Evolutionary conservation across 768 basidiomycete species (phyloP), one percentile per base, ranked within the genome.

Genomic region (Cystobasidium onofrii): DNA sequence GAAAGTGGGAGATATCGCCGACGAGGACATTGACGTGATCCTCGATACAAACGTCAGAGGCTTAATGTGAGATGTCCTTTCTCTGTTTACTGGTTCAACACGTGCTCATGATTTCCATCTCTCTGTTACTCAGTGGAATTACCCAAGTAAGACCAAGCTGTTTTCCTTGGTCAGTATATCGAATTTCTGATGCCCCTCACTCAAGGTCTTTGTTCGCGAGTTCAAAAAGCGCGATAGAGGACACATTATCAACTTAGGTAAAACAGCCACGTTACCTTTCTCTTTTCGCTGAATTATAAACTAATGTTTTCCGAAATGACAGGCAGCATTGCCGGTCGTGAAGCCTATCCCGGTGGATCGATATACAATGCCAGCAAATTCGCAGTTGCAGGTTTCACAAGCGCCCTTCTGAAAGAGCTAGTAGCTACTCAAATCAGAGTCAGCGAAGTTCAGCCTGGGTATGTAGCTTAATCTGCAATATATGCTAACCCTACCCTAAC

Each of bases 381-480:
- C 66, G 84, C 84, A 25, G 89, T 99, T 9, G 85, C 85, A 60
- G 90, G 94, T 1, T 98, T 98, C 83, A 90, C 87, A 27, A 88
- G 87, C 44, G 86, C 89, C 4, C 83, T 98, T 57, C 81, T 91
- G 81, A 85, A 88, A 73, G 73, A 75, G 80, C 84, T 98, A 41
- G 93, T 97, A 39, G 88, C 91, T 79, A 96, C 94, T 18, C 88
- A 88, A 23, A 92, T 99, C 78, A 86, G 96, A 66, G 94, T 98
- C 6, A 89, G 91, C 7, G 92, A 98, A 82, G 89, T 99, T 70
- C 90, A 92, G 79, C 96, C 95, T 34, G 93, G 92, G 88, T 78
- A 23, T 83, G 77, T 20, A 27, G 27, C 20, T 34, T 1, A 39
- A 17, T n/a, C 9, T 25, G 1, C 31, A 18, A 1, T 31, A 31